Evolutionary conservation across 768 basidiomycete genomes (phyloP).

Genomic region (Mrakia gelida): DNA sequence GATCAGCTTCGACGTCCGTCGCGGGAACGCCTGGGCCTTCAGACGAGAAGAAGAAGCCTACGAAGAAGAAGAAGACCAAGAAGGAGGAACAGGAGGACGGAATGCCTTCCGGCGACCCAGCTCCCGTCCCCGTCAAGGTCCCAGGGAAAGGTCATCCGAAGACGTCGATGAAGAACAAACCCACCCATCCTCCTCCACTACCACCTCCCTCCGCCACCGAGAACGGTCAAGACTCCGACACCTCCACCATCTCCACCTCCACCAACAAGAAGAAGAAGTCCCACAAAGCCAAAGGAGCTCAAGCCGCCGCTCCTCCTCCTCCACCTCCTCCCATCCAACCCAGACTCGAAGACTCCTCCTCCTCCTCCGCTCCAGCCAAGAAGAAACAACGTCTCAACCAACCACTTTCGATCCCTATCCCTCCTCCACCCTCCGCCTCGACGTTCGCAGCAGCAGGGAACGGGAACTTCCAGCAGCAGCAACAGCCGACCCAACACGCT

Average conservation of each 20-base stretch:
- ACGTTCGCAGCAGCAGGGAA: not conserved
- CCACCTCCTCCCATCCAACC: not conserved
- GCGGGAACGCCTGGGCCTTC: not conserved
- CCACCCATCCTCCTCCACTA: not conserved
- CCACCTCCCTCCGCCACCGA: not conserved
- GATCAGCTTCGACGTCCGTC: not conserved
- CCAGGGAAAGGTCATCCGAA: conserved; percentile 3
- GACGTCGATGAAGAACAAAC: conserved; percentile 11
- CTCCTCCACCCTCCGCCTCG: not conserved
- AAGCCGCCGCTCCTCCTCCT: not conserved
- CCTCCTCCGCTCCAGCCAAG: not conserved
- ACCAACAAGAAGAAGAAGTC: conserved; percentile 1
- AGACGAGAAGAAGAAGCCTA: conserved; percentile 24
- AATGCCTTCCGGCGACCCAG: not conserved
- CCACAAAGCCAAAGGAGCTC: not conserved
- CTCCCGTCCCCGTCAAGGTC: not conserved
- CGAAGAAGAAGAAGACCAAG: conserved; percentile 21
- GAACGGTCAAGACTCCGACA: conserved; percentile 6
- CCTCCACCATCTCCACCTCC: not conserved
- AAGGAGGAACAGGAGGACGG: conserved; percentile 9
- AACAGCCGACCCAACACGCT: not conserved
- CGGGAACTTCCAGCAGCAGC: not conserved
- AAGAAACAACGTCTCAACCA: conserved; percentile 1
- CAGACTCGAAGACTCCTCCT: not conserved
- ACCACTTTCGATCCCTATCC: not conserved